phyloP scores from a whole-genome alignment of 345 rosid genomes.

The Arabidopsis thaliana region TAIR10.1 NC_003074.8:6695001-6695500 shows the following conservation, averaged over 20 bases:
- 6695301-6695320: slow-evolving; percentile 80
- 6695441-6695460: slow-evolving; percentile 59
- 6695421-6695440: slow-evolving; percentile 83
- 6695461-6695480: not conserved
- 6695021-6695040: slow-evolving; percentile 67
- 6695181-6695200: slow-evolving; percentile 64
- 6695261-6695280: slow-evolving; percentile 69
- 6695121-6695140: slow-evolving; percentile 42
- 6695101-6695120: not conserved
- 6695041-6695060: slow-evolving; percentile 85
- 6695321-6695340: slow-evolving; percentile 79
- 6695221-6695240: slow-evolving; percentile 79
- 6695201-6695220: slow-evolving; percentile 77
- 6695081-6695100: not conserved
- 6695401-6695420: slow-evolving; percentile 84
- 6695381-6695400: slow-evolving; percentile 65
- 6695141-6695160: slow-evolving; percentile 73
- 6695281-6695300: slow-evolving; percentile 78
- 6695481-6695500: not conserved
- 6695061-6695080: slow-evolving; percentile 13
- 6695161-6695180: slow-evolving; percentile 69
- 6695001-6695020: slow-evolving; percentile 90
- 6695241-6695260: slow-evolving; percentile 70
- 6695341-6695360: slow-evolving; percentile 76
- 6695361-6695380: slow-evolving; percentile 78